phyloP scores from a whole-genome alignment of 2,329 filamentous ascomycete species.

The Aspergillus sp. region DNA sequence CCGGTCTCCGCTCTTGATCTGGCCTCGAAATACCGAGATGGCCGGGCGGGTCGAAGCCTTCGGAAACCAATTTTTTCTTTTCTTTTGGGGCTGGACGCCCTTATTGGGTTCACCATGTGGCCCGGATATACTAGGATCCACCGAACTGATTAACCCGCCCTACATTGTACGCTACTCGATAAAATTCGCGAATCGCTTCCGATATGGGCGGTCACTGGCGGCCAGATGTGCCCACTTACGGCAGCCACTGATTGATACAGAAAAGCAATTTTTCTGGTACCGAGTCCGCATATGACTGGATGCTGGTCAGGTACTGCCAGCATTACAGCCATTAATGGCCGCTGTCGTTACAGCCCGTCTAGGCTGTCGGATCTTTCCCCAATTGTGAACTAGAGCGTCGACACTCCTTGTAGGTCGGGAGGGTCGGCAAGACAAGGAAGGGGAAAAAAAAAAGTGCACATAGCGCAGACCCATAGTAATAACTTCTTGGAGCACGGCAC shows the following conservation, averaged over 20 bases:
- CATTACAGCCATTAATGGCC: constrained; percentile 11
- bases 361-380: constrained; percentile 11
- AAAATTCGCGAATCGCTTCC: constrained; percentile 1
- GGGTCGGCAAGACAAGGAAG: constrained; percentile 10
- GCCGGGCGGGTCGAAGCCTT: neutral
- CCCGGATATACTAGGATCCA: constrained; percentile 15
- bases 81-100: neutral
- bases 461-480: constrained; percentile 24
- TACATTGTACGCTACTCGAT: constrained; percentile 5
- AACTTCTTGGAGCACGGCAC: constrained; percentile 18
- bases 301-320: constrained; percentile 3
- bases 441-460: constrained; percentile 17
- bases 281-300: constrained; percentile 9
- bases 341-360: constrained; percentile 9
- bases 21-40: constrained; percentile 1
- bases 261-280: neutral
- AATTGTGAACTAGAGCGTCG: constrained; percentile 17
- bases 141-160: constrained; percentile 4
- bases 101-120: constrained; percentile 17
- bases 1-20: neutral
- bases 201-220: neutral
- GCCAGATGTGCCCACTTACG: neutral
- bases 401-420: constrained; percentile 13
- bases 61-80: neutral
- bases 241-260: constrained; percentile 3